These are phyloP conservation scores for Fusarium sublunatum DNA, from an alignment of 2,329 filamentous ascomycete species.

Conservation along the genomic window DNA sequence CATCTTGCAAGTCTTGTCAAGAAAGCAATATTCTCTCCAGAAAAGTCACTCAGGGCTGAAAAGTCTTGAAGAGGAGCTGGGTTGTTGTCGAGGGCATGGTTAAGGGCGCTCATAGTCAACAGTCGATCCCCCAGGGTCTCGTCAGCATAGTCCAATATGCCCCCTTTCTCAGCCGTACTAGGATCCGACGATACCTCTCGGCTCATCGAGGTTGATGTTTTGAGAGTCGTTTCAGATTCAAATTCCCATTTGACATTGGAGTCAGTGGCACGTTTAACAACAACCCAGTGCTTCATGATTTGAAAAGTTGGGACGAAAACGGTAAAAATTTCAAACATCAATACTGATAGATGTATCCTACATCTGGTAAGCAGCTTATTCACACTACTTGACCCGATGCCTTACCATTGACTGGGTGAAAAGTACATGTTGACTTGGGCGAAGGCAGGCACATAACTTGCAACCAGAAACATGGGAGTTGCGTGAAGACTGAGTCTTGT, in stretches of 20 bases:
- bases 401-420: slow-evolving; percentile 70
- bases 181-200: slow-evolving; percentile 1
- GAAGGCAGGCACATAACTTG: slow-evolving; percentile 63
- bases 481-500: slow-evolving; percentile 64
- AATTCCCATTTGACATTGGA: slow-evolving; percentile 16
- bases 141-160: slow-evolving; percentile 5
- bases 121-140: slow-evolving; percentile 54
- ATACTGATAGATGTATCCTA: slow-evolving; percentile 61
- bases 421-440: slow-evolving; percentile 63
- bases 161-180: slow-evolving; percentile 7
- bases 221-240: slow-evolving; percentile 20
- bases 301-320: slow-evolving; percentile 72
- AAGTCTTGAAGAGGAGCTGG: slow-evolving; percentile 70
- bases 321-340: slow-evolving; percentile 69
- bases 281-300: slow-evolving; percentile 57
- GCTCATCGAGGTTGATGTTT: slow-evolving; percentile 27
- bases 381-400: slow-evolving; percentile 58
- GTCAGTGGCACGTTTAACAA: slow-evolving; percentile 49
- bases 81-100: slow-evolving; percentile 68
- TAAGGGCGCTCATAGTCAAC: slow-evolving; percentile 70
- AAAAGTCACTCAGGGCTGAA: slow-evolving; percentile 73
- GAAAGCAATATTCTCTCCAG: slow-evolving; percentile 77
- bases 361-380: neutral
- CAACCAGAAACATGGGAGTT: slow-evolving; percentile 73
- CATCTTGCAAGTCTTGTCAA: slow-evolving; percentile 68